Evolutionary conservation across 306 rosid species (phyloP).

Genomic region (Potentilla sterilis): DNA sequence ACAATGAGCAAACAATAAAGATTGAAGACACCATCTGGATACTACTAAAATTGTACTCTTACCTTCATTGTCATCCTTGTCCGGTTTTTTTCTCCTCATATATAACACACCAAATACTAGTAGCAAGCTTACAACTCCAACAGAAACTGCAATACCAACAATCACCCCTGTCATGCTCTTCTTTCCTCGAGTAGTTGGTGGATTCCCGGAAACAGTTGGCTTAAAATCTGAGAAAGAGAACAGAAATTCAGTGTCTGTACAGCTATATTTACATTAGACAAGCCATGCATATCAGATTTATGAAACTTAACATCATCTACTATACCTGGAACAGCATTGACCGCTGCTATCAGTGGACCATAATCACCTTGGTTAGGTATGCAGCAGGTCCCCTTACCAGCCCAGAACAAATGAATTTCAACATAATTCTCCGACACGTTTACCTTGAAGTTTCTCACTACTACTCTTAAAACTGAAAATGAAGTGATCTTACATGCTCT

Average conservation of each 20-base stretch:
- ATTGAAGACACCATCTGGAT: too few species aligned
- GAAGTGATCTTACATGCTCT: not conserved
- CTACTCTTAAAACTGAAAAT: slow-evolving; percentile 10
- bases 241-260: not conserved
- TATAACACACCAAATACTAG: slow-evolving; percentile 5
- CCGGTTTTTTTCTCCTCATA: slow-evolving; percentile 3
- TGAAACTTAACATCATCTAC: not conserved
- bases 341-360: slow-evolving; percentile 17
- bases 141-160: slow-evolving; percentile 14
- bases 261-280: not conserved
- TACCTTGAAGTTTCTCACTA: not conserved
- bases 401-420: slow-evolving; percentile 4
- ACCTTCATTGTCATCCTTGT: slow-evolving; percentile 20
- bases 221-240: slow-evolving; percentile 8
- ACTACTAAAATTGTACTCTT: not conserved
- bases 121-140: slow-evolving; percentile 11
- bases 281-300: not conserved
- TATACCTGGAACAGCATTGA: slow-evolving; percentile 22
- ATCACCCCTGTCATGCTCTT: slow-evolving; percentile 21
- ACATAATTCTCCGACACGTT: slow-evolving; percentile 20
- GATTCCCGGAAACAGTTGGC: slow-evolving; percentile 15
- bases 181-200: not conserved
- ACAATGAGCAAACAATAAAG: too few species aligned
- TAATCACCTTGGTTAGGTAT: slow-evolving; percentile 17
- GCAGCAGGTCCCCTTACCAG: slow-evolving; percentile 3